Evolutionary conservation across 2,329 filamentous ascomycete species (phyloP).

Genomic region (Pyrenophora seminiperda): DNA sequence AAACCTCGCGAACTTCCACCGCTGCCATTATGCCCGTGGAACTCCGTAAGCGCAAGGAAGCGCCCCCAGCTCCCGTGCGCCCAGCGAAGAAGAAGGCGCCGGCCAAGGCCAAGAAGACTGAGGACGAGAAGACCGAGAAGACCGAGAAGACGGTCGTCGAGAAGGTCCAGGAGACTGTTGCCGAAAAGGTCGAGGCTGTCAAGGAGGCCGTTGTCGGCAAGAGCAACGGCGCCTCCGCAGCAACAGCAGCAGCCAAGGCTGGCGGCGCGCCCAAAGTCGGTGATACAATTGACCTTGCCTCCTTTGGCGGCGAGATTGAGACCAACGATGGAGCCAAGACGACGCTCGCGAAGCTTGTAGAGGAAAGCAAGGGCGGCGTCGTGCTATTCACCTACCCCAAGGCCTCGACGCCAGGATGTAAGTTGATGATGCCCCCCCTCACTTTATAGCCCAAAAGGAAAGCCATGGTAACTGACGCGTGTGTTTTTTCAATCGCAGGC

Average conservation of each 20-base stretch:
- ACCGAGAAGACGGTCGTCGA: slow-evolving; percentile 43
- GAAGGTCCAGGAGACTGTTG: slow-evolving; percentile 41
- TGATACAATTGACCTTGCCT: slow-evolving; percentile 59
- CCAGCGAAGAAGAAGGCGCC: slow-evolving; percentile 56
- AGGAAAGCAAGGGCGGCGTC: slow-evolving; percentile 81
- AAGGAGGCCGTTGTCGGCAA: slow-evolving; percentile 41
- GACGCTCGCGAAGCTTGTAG: slow-evolving; percentile 78
- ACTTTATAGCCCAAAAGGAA: too few species aligned
- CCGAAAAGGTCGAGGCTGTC: slow-evolving; percentile 41
- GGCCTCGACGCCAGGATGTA: slow-evolving; percentile 93
- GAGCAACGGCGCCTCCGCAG: slow-evolving; percentile 27
- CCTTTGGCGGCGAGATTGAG: slow-evolving; percentile 73
- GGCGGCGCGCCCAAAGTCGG: slow-evolving; percentile 50
- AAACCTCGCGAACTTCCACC: slow-evolving; percentile 32
- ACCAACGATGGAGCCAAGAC: slow-evolving; percentile 83
- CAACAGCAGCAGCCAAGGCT: slow-evolving; percentile 30
- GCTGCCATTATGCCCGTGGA: slow-evolving; percentile 55
- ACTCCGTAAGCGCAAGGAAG: slow-evolving; percentile 66
- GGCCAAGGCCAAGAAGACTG: slow-evolving; percentile 44
- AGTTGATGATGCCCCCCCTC: slow-evolving; percentile 50
- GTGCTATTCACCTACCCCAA: slow-evolving; percentile 96
- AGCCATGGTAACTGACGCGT: too few species aligned
- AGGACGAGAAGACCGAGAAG: slow-evolving; percentile 41
- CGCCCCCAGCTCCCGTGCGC: slow-evolving; percentile 55
- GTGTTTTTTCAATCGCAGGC: slow-evolving; percentile 61